These are phyloP conservation scores for Penicillium ochrochloron DNA, from an alignment of 495 filamentous ascomycete species.

Conservation along the genomic window DNA sequence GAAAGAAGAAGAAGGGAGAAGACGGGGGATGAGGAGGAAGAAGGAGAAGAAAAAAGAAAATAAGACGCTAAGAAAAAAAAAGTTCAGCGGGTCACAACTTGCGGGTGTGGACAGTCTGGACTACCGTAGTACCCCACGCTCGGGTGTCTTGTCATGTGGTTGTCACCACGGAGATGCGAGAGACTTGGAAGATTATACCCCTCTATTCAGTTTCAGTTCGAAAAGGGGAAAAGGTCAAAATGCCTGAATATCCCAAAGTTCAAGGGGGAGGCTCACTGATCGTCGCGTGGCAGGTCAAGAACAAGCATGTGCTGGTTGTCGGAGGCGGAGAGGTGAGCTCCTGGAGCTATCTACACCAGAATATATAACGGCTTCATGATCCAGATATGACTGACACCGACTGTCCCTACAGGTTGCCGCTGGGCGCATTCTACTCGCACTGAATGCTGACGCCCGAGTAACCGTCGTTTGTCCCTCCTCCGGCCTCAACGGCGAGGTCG, in stretches of 20 bases:
- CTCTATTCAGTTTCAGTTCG: not conserved
- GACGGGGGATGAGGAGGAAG: conserved; percentile 24
- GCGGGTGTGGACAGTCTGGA: conserved; percentile 21
- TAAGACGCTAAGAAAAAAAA: conserved; percentile 19
- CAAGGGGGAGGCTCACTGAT: conserved; percentile 92
- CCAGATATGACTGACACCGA: conserved; percentile 15
- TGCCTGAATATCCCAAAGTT: conserved; percentile 74
- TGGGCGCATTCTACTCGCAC: conserved; percentile 86
- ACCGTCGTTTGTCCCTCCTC: conserved; percentile 79
- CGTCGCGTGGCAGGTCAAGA: conserved; percentile 89
- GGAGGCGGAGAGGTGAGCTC: conserved; percentile 85
- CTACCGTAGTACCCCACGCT: conserved; percentile 31
- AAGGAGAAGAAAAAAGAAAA: conserved; percentile 17
- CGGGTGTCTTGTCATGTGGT: conserved; percentile 9
- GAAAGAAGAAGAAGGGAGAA: conserved; percentile 11
- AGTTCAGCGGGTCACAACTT: conserved; percentile 18
- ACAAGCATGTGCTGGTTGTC: conserved; percentile 82
- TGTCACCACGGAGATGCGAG: not conserved
- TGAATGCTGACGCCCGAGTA: conserved; percentile 92
- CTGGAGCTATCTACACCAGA: not conserved
- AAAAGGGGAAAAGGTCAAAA: conserved; percentile 32
- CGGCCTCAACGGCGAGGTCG: conserved; percentile 87
- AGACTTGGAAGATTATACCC: not conserved
- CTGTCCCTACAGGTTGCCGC: conserved; percentile 76
- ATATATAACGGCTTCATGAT: not conserved